phyloP scores from a whole-genome alignment of 2,329 filamentous ascomycete species.

The Seiridium unicorne region DNA sequence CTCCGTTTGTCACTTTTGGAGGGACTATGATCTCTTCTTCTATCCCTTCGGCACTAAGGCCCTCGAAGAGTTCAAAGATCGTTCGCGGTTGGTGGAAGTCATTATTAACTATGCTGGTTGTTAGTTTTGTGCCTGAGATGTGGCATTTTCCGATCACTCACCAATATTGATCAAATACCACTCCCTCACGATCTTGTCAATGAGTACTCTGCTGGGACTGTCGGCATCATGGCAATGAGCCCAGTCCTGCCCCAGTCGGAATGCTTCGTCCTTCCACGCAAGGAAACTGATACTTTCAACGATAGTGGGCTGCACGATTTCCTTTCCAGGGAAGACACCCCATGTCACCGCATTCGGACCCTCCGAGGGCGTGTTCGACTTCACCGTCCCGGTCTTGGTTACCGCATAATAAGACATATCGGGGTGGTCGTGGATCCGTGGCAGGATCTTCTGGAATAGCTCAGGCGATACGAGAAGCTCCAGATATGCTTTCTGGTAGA shows the following conservation, averaged over 20 bases:
- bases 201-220: constrained; percentile 75
- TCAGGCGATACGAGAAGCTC: constrained; percentile 85
- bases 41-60: constrained; percentile 66
- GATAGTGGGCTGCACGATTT: constrained; percentile 99
- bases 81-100: constrained; percentile 85
- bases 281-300: constrained; percentile 97
- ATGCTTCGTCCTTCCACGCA: constrained; percentile 98
- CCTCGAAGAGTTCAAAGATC: constrained; percentile 85
- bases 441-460: constrained; percentile 73
- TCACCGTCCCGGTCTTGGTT: constrained; percentile 76
- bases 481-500: constrained; percentile 97
- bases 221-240: constrained; percentile 80
- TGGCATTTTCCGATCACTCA: constrained; percentile 41
- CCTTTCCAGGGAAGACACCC: constrained; percentile 98
- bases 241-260: constrained; percentile 89
- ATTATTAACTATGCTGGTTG: constrained; percentile 72
- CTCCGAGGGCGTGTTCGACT: constrained; percentile 80
- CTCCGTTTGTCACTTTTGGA: constrained; percentile 22
- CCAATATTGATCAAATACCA: constrained; percentile 97
- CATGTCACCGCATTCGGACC: constrained; percentile 98
- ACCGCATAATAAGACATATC: constrained; percentile 95
- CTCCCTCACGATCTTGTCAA: constrained; percentile 79
- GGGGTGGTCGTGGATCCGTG: constrained; percentile 72
- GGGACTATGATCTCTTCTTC: constrained; percentile 36
- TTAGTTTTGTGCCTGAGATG: neutral